phyloP scores from a whole-genome alignment of 2,329 filamentous ascomycete genomes.

The Chalaropsis ovoidea region DNA sequence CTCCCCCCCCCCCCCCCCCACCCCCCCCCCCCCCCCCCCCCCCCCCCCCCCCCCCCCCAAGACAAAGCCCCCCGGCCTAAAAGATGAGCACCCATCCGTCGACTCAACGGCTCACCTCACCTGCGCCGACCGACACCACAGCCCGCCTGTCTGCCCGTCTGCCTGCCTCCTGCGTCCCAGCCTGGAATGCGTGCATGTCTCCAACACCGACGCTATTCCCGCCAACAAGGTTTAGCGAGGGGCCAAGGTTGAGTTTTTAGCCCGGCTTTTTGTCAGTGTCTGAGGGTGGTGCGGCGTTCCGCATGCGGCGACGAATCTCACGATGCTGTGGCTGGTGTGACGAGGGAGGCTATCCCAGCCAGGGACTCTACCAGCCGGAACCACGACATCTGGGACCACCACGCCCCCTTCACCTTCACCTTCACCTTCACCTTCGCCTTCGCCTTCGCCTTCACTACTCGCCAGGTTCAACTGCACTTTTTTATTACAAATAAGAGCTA shows the following conservation, averaged over 20 bases:
- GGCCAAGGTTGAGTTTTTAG: background rate
- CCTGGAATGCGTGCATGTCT: too few relatives aligned
- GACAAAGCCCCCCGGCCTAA: background rate
- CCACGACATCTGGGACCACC: too few relatives aligned
- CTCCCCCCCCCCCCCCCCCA: background rate
- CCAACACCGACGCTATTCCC: too few relatives aligned
- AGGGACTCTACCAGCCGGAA: too few relatives aligned
- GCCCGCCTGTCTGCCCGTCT: too few relatives aligned
- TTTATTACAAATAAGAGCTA: background rate
- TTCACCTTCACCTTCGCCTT: too few relatives aligned
- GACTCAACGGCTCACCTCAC: too few relatives aligned
- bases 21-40: background rate
- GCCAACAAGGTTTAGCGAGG: background rate
- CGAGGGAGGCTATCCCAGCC: background rate
- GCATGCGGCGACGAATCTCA: background rate
- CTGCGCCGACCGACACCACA: background rate
- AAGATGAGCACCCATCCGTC: background rate
- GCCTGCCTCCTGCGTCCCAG: too few relatives aligned
- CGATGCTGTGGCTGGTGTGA: too few relatives aligned
- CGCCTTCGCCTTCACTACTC: too few relatives aligned
- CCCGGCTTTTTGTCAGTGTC: too few relatives aligned
- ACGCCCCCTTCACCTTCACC: too few relatives aligned
- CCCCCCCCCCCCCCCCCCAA: background rate
- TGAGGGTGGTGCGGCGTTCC: background rate
- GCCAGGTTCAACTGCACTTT: background rate